Conservation (phyloP, 2,329 filamentous ascomycete genomes). For the Aspergillus fructus region DNA sequence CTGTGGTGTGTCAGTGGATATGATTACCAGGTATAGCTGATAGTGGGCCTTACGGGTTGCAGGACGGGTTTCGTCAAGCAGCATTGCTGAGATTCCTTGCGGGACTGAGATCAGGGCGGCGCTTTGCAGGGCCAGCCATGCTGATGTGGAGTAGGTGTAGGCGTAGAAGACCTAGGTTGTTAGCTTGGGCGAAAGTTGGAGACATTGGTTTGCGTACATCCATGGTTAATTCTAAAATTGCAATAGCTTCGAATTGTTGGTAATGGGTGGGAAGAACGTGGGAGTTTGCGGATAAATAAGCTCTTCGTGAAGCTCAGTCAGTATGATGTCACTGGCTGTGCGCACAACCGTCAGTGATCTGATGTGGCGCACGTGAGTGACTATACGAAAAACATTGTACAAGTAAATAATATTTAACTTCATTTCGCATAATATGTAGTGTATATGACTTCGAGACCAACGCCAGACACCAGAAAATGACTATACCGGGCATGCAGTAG, state of each 20-base stretch:
- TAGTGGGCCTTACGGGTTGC: conserved; percentile 48
- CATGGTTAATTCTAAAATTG: conserved; percentile 11
- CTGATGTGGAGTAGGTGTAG: conserved; percentile 47
- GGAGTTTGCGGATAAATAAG: not conserved
- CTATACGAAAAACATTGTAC: not conserved
- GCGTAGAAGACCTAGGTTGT: conserved; percentile 40
- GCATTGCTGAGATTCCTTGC: conserved; percentile 60
- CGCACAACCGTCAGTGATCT: not conserved
- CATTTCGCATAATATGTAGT: not conserved
- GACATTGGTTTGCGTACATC: conserved; percentile 18
- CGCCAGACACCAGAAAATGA: conserved; percentile 8
- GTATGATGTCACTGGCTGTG: conserved; percentile 1
- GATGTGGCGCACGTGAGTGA: not conserved
- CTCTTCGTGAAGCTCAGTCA: not conserved
- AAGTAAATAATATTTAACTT: not conserved
- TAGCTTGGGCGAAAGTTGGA: conserved; percentile 6
- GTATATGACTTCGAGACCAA: not conserved
- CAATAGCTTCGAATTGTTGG: not conserved
- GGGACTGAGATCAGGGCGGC: conserved; percentile 60
- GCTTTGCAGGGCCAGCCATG: conserved; percentile 46
- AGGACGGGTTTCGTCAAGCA: conserved; percentile 57
- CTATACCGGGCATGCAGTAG: not conserved
- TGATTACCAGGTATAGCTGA: not conserved
- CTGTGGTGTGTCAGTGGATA: conserved; percentile 33
- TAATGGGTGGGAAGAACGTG: not conserved